A percentile compares a stretch with the other conserved stretches of the same genome.
These are phyloP conservation scores for Phlebopus sp. DNA, from an alignment of 1,284 basidiomycete species.

Conservation along the genomic window DNA sequence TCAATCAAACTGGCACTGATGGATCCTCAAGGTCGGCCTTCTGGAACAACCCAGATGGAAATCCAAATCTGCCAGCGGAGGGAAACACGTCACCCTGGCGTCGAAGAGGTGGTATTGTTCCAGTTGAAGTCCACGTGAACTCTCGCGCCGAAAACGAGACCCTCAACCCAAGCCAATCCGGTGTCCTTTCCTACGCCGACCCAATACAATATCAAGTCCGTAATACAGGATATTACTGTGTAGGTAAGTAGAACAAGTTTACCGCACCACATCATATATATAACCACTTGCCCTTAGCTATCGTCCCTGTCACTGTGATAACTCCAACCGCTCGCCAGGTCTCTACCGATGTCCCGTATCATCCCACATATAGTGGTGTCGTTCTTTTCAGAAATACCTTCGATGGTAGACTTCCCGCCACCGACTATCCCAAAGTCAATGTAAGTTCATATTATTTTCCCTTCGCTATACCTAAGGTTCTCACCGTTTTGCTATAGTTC, in stretches of 20 bases:
- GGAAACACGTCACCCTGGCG: slow-evolving; percentile 49
- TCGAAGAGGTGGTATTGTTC: slow-evolving; percentile 19
- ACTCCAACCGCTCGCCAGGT: slow-evolving; percentile 35
- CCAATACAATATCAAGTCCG: slow-evolving; percentile 80
- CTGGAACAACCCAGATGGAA: slow-evolving; percentile 60
- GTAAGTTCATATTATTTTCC: slow-evolving; percentile 47
- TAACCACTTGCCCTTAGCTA: slow-evolving; percentile 45
- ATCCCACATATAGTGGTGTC: slow-evolving; percentile 79
- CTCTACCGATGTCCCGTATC: slow-evolving; percentile 54
- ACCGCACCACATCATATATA: slow-evolving; percentile 8
- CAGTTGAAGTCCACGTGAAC: slow-evolving; percentile 9
- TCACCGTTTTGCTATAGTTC: slow-evolving; percentile 54
- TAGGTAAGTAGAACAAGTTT: slow-evolving; percentile 56
- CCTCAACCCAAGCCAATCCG: slow-evolving; percentile 48
- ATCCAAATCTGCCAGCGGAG: slow-evolving; percentile 49
- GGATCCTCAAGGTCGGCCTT: slow-evolving; percentile 29
- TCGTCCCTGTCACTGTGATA: slow-evolving; percentile 79
- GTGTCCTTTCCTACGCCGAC: slow-evolving; percentile 50
- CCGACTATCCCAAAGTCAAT: slow-evolving; percentile 97
- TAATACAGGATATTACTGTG: slow-evolving; percentile 93
- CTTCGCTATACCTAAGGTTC: slow-evolving; percentile 4
- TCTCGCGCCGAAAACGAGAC: slow-evolving; percentile 28
- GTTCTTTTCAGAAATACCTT: slow-evolving; percentile 91
- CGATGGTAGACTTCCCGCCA: slow-evolving; percentile 84
- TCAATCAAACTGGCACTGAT: slow-evolving; percentile 35